phyloP scores from a whole-genome alignment of 2,329 filamentous ascomycete species.

The Alternaria triticina region DNA sequence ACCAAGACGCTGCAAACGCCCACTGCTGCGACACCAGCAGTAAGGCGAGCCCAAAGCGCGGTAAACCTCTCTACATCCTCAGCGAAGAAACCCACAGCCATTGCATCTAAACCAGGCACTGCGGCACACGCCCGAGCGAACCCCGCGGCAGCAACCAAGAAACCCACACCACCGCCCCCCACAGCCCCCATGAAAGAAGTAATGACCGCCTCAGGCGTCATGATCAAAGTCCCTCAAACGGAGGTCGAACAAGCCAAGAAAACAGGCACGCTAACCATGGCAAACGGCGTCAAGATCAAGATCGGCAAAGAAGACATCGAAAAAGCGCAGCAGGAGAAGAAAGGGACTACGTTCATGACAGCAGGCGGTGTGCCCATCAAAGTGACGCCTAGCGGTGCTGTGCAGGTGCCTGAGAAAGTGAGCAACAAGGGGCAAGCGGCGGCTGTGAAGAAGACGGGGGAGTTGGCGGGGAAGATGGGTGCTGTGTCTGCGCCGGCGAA shows the following conservation, averaged over 20 bases:
- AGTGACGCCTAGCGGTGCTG: constrained; percentile 33
- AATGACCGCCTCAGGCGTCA: constrained; percentile 39
- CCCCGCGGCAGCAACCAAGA: constrained; percentile 8
- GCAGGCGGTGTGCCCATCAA: constrained; percentile 43
- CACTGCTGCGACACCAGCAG: constrained; percentile 10
- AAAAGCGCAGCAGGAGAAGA: constrained; percentile 38
- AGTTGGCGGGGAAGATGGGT: not conserved
- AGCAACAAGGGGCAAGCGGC: not conserved
- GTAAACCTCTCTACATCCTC: constrained; percentile 24
- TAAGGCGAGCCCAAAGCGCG: constrained; percentile 35
- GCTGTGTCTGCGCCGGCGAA: not conserved
- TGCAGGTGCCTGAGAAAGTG: constrained; percentile 27
- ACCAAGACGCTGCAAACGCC: constrained; percentile 30
- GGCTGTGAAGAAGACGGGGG: constrained; percentile 2
- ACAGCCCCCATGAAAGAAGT: constrained; percentile 38
- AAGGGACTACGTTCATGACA: constrained; percentile 34
- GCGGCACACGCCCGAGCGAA: constrained; percentile 16
- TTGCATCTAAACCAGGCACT: constrained; percentile 13
- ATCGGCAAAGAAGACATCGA: constrained; percentile 42
- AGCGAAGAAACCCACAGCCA: constrained; percentile 14
- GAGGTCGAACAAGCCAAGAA: constrained; percentile 42
- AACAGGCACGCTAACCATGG: constrained; percentile 37
- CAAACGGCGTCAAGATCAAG: constrained; percentile 39
- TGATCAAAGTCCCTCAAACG: constrained; percentile 41
- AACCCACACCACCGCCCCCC: constrained; percentile 23